Evolutionary conservation across 805 yeast species (phyloP), one percentile per base, ranked within the genome.

Genomic region (Millerago galiae): DNA sequence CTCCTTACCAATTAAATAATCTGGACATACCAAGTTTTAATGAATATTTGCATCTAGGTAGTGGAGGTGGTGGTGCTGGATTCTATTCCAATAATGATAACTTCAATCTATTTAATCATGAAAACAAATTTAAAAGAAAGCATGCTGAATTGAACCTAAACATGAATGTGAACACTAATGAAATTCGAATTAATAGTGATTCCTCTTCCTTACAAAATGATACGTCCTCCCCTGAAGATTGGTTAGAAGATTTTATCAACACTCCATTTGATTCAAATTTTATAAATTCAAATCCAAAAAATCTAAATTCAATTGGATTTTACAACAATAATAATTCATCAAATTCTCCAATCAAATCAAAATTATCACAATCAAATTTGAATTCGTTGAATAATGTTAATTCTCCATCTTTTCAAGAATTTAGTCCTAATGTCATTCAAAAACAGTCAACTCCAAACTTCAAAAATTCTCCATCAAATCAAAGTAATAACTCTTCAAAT

Each of bases 201-300:
- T 50, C 56, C 3, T 46, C 45, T 39, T 46, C 53, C 0, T 46
- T 47, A 15, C 52, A 48, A 27, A 54, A 54, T 31, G 52, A 51
- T 17, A 42, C 48, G 42, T 41, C 60, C 39, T 47, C 56, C 3
- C 60, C 65, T 9, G 76, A 74, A 25, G 81, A 77, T 45, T 82
- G 91, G 90, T 63, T 84, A 13, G 71, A 77, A 27, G 88, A 82
- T 48, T 81, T 84, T 51, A 75, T 83, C 38, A 77, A 70, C 42
- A 76, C 85, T 1, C 85, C 88, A 6, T 71, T 75, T 48, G 84
- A 80, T 37, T 69, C 73, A 27, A 74, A 77, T 42, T 75, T 81
- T 43, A 56, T 60, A 30, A 21, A 21, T 21, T 51, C 81, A 68
- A 38, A 60, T 53, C 29, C 72, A 1, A 53, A 55, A 37, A 46